Evolutionary conservation across 2,329 filamentous ascomycete species (phyloP).

Genomic region (Karstenula rhodostoma): DNA sequence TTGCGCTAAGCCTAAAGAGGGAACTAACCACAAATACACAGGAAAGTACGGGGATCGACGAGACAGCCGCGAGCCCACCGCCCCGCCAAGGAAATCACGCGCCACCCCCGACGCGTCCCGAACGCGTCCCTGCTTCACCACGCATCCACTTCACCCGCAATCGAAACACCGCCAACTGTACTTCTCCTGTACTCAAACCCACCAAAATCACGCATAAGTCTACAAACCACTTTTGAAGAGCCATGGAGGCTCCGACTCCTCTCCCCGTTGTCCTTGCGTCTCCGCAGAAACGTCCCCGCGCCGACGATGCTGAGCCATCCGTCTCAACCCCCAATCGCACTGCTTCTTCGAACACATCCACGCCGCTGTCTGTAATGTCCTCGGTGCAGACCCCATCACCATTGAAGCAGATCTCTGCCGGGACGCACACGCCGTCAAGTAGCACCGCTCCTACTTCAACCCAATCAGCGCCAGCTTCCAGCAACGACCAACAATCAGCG

Average conservation of each 20-base stretch:
- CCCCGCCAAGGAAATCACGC: slow-evolving; percentile 27
- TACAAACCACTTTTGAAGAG: background rate
- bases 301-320: slow-evolving; percentile 36
- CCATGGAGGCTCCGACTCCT: slow-evolving; percentile 40
- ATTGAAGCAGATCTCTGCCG: slow-evolving; percentile 23
- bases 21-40: slow-evolving; percentile 18
- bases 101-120: slow-evolving; percentile 27
- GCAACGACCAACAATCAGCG: slow-evolving; percentile 38
- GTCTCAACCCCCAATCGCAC: slow-evolving; percentile 40
- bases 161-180: slow-evolving; percentile 5
- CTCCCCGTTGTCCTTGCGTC: slow-evolving; percentile 25
- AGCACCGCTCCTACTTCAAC: slow-evolving; percentile 15
- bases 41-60: slow-evolving; percentile 3
- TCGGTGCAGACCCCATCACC: slow-evolving; percentile 44
- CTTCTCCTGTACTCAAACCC: slow-evolving; percentile 2
- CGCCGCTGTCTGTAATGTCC: slow-evolving; percentile 43
- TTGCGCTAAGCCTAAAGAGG: slow-evolving; percentile 26
- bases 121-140: slow-evolving; percentile 30
- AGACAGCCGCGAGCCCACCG: background rate
- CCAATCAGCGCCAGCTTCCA: slow-evolving; percentile 23
- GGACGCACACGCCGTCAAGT: slow-evolving; percentile 24
- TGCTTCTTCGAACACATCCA: slow-evolving; percentile 37
- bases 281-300: slow-evolving; percentile 44
- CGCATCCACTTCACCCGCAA: slow-evolving; percentile 14
- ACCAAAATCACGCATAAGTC: background rate